Evolutionary conservation across 805 yeast genomes (phyloP).

Genomic region (Saturnispora diversa): DNA sequence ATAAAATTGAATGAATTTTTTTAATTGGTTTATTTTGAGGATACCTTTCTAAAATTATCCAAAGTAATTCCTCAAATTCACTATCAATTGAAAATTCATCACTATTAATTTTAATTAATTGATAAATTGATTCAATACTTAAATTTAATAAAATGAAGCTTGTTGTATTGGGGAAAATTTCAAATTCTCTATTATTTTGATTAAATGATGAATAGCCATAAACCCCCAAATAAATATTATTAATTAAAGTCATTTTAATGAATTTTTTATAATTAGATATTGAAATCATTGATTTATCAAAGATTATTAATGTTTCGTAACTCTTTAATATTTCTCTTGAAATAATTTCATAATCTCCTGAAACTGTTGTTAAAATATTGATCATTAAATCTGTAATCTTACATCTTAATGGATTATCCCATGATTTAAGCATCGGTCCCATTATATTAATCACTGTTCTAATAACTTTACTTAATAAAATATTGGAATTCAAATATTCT

Average conservation of each 20-base stretch:
- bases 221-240: constrained; percentile 30
- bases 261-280: constrained; percentile 24
- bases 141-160: constrained; percentile 23
- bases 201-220: constrained; percentile 18
- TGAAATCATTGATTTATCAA: constrained; percentile 31
- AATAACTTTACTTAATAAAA: constrained; percentile 36
- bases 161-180: constrained; percentile 30
- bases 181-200: constrained; percentile 8
- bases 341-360: constrained; percentile 31
- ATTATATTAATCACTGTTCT: constrained; percentile 40
- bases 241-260: constrained; percentile 27
- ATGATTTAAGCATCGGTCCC: constrained; percentile 47
- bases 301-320: constrained; percentile 40
- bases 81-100: constrained; percentile 13
- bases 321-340: constrained; percentile 34
- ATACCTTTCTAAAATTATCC: constrained; percentile 29
- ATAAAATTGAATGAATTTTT: constrained; percentile 19
- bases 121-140: constrained; percentile 26
- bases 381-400: constrained; percentile 11
- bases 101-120: constrained; percentile 23
- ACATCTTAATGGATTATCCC: constrained; percentile 26
- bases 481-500: constrained; percentile 34
- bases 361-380: constrained; percentile 29
- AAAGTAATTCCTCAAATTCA: constrained; percentile 20
- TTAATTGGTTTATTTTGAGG: constrained; percentile 19